phyloP scores from a whole-genome alignment of 768 basidiomycete genomes.

The Daedaleopsis sinensis region DNA sequence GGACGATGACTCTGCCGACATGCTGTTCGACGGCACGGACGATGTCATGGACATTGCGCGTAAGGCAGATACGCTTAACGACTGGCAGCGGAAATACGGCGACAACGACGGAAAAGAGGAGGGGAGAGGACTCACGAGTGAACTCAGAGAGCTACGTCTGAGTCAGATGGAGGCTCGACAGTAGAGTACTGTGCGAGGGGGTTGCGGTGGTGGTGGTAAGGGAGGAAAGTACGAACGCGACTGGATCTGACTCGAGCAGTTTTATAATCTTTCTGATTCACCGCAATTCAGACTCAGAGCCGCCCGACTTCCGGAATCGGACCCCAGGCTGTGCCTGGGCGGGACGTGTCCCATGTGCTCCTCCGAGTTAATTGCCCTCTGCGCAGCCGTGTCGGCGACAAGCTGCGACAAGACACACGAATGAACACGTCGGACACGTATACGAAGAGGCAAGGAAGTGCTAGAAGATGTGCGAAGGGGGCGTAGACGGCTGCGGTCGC shows the following conservation, averaged over 20 bases:
- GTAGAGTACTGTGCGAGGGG: conserved; percentile 21
- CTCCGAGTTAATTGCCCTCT: not conserved
- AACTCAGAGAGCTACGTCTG: conserved; percentile 14
- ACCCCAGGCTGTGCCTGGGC: conserved; percentile 20
- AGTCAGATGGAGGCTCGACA: conserved; percentile 21
- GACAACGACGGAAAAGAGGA: conserved; percentile 12
- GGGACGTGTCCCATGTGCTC: conserved; percentile 15
- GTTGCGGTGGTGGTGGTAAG: conserved; percentile 23
- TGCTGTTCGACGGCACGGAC: conserved; percentile 13
- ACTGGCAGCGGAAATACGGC: conserved; percentile 24
- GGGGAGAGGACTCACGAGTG: conserved; percentile 14
- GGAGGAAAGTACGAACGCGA: conserved; percentile 20
- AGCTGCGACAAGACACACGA: conserved; percentile 6
- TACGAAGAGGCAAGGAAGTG: conserved; percentile 1
- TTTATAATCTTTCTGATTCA: conserved; percentile 25
- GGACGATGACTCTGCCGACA: conserved; percentile 17
- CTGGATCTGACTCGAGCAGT: conserved; percentile 27
- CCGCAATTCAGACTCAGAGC: conserved; percentile 34
- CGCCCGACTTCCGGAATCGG: conserved; percentile 21
- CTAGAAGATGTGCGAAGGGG: not conserved
- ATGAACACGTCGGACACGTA: conserved; percentile 5
- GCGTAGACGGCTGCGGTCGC: not conserved
- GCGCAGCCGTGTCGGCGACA: conserved; percentile 1
- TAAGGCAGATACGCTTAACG: conserved; percentile 20
- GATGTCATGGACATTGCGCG: conserved; percentile 16